Evolutionary conservation across 495 filamentous ascomycete species (phyloP), one percentile per base, ranked within the genome.

Genomic region (Penicillium riverlandense): DNA sequence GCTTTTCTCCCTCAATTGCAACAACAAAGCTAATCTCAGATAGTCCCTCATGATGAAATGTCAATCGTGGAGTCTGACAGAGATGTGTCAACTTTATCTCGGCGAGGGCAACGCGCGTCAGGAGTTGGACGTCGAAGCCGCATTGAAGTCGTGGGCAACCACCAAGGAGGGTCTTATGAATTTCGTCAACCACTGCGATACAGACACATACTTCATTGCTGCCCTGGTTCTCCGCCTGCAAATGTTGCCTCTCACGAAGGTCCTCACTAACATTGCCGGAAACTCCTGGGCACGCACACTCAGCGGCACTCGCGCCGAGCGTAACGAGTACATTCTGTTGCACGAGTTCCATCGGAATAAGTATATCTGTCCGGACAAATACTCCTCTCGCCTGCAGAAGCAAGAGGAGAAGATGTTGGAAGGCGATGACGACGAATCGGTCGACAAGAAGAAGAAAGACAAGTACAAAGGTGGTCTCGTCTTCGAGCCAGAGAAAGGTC

Each of bases 381-480:
- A 55, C 73, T 73, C 55, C 79, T 84, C 64, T 79, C 84, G 67
- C 75, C 76, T 86, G 41, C 69, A 72, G 5, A 88, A 86, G 50
- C 70, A 67, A 15, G 80, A 84, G 48, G 79, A 83, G 36, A 83
- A 83, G 29, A 72, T 77, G 36, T 72, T 74, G 16, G 68, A 70
- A 13, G 80, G 80, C 14, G 85, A 86, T 16, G 88, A 84, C 2
- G 84, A 84, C 27, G 82, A 82, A n/a, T 77, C 64, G 22, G 77
- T 70, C 2, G 86, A 86, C 55, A 98, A 96, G 77, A 98, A 95
- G 63, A 98, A 96, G 76, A 98, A 96, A 61, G 92, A 98, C 63
- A 98, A 97, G 62, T 98, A 84, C 69, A 96, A 98, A 67, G 92
- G 92, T 57, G 92, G 92, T 72, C 76, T 98, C 35, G 92, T 98